Evolutionary conservation across 345 rosid genomes (phyloP).

Genomic region (Eucalyptus shirleyi): DNA sequence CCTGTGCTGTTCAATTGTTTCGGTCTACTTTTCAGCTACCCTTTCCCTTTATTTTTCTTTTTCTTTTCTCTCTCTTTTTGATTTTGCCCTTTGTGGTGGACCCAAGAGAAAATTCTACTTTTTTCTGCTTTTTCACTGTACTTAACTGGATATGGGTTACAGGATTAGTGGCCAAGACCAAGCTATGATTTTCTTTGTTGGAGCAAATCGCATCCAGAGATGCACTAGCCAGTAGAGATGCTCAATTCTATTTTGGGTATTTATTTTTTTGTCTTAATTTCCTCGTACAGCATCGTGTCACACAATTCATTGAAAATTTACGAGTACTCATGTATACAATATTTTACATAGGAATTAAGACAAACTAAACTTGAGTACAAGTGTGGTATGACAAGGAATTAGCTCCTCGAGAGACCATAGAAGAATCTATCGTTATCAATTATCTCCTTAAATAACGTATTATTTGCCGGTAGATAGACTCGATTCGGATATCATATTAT

Average conservation of each 20-base stretch:
- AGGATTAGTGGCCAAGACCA: neutral
- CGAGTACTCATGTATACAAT: rapidly evolving
- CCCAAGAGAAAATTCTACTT: neutral
- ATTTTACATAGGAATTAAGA: neutral
- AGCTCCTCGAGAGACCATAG: neutral
- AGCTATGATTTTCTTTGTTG: neutral
- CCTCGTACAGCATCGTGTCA: neutral
- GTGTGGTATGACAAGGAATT: neutral
- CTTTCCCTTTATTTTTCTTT: neutral
- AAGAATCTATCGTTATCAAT: neutral
- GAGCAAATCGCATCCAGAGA: neutral
- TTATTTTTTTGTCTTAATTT: neutral
- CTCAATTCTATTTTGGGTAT: neutral
- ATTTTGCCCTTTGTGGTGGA: neutral
- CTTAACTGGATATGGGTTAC: neutral
- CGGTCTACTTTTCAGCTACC: neutral
- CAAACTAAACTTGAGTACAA: neutral
- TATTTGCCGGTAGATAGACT: neutral
- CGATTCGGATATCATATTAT: too few species aligned
- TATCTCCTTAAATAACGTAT: neutral
- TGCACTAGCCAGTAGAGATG: neutral
- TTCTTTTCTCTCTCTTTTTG: neutral
- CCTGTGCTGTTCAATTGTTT: neutral
- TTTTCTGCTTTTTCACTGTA: neutral
- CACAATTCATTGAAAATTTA: neutral